Evolutionary conservation across 805 yeast species (phyloP).

Genomic region (Peterozyma toletana): DNA sequence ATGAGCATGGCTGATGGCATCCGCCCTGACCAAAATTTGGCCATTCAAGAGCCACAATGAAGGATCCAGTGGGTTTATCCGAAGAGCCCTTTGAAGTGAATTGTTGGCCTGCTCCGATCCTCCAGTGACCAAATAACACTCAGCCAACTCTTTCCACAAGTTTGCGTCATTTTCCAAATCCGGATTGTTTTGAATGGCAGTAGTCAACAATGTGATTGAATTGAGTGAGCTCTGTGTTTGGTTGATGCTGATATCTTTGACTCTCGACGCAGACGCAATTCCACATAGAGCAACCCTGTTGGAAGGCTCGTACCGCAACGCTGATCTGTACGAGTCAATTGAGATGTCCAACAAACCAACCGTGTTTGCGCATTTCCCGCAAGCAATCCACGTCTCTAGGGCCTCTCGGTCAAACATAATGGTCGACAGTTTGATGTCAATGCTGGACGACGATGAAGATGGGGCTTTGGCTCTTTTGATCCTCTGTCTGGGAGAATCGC

Average conservation of each 20-base stretch:
- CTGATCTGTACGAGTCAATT: conserved; percentile 33
- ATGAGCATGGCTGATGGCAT: conserved; percentile 37
- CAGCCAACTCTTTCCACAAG: conserved; percentile 43
- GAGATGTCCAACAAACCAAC: conserved; percentile 33
- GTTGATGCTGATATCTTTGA: conserved; percentile 28
- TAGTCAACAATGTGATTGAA: conserved; percentile 32
- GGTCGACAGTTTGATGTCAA: background rate
- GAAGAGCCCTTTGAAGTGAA: conserved; percentile 35
- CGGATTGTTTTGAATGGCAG: conserved; percentile 29
- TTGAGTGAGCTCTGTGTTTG: conserved; percentile 31
- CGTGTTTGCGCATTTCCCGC: conserved; percentile 38
- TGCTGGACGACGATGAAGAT: too few species aligned
- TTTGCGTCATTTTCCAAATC: conserved; percentile 28
- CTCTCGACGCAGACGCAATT: conserved; percentile 31
- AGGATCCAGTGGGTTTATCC: conserved; percentile 32
- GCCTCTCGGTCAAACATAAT: conserved; percentile 12
- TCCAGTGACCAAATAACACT: conserved; percentile 39
- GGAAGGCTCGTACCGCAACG: conserved; percentile 32
- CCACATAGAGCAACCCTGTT: conserved; percentile 34
- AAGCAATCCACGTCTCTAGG: conserved; percentile 36
- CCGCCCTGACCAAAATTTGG: conserved; percentile 36
- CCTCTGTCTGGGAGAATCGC: too few species aligned
- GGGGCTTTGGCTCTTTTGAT: too few species aligned
- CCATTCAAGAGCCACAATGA: conserved; percentile 41
- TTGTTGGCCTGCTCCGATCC: conserved; percentile 46